Evolutionary conservation across 2,329 filamentous ascomycete species (phyloP), one percentile per base, ranked within the genome.

Genomic region (Aphanoascus verrucosus): DNA sequence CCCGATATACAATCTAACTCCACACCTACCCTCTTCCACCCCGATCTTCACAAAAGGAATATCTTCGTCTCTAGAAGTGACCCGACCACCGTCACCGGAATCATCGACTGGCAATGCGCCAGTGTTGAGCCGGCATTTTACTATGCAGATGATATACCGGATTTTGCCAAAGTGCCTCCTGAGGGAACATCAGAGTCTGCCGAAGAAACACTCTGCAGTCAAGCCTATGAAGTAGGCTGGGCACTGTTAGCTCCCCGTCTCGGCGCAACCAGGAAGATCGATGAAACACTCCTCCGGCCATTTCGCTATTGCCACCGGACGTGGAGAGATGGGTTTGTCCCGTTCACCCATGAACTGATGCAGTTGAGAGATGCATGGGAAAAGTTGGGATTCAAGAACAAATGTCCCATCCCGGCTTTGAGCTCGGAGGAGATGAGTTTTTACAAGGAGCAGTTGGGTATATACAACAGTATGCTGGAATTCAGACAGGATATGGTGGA

Each of bases 31-130:
- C 56, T 74, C 2, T 66, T 70, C 49, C 69, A 74, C 53, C 65
- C 67, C 12, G 69, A 74, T 59, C 55, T 73, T 38, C 64, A 72
- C 56, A 69, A 66, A 61, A 61, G 67, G 55, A 74, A 73, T 57
- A 69, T 74, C 15, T 73, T 71, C 55, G 65, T 74, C 45, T 69
- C 66, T 5, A 62, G 67, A 46, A 63, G 68, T 7, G 62, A 73
- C 49, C 67, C 70, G 12, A 64, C 64, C 23, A 52, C 62, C 17
- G 60, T 74, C 5, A 66, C 69, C 5, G 64, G 61, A 11, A 67
- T 74, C 14, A 70, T 74, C 14, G 70, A 74, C 56, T 74, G 68
- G 70, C 69, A 74, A 58, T 67, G 65, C 1, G 57, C 64, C 41
- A 67, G 64, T 57, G 63, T 73, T 51, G 68, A 72, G 54, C 69